Evolutionary conservation across 768 basidiomycete genomes (phyloP).

Genomic region (Artomyces pyxidatus): DNA sequence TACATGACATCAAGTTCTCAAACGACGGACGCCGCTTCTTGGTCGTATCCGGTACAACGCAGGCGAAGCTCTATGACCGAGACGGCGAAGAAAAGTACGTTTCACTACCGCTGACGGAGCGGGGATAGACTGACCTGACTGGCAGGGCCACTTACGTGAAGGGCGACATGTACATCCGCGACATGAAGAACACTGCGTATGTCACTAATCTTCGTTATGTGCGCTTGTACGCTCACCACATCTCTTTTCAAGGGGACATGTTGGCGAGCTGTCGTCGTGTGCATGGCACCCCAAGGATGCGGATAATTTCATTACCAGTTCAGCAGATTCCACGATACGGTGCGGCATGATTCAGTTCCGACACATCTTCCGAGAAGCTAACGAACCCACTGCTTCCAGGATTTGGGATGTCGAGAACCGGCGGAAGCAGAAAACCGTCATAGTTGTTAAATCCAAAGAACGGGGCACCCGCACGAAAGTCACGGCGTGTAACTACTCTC

Average conservation of each 20-base stretch:
- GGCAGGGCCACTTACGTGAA: conserved; percentile 73
- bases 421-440: conserved; percentile 90
- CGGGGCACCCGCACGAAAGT: conserved; percentile 91
- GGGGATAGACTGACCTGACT: conserved; percentile 43
- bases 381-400: conserved; percentile 31
- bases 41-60: conserved; percentile 79
- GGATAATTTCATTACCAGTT: conserved; percentile 81
- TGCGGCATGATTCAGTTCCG: too few species aligned
- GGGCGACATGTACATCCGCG: conserved; percentile 96
- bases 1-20: conserved; percentile 87
- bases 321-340: conserved; percentile 95
- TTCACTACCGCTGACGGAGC: conserved; percentile 11
- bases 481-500: conserved; percentile 77
- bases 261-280: conserved; percentile 83
- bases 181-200: conserved; percentile 97
- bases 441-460: conserved; percentile 95
- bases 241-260: conserved; percentile 74
- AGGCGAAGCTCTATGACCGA: conserved; percentile 83
- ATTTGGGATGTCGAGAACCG: conserved; percentile 94
- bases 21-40: conserved; percentile 81
- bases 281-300: conserved; percentile 89
- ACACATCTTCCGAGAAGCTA: too few species aligned
- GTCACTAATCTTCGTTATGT: conserved; percentile 21
- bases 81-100: conserved; percentile 92
- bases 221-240: conserved; percentile 8